Evolutionary conservation across 495 filamentous ascomycete genomes (phyloP).

Genomic region (Penicillium simplicissimum): DNA sequence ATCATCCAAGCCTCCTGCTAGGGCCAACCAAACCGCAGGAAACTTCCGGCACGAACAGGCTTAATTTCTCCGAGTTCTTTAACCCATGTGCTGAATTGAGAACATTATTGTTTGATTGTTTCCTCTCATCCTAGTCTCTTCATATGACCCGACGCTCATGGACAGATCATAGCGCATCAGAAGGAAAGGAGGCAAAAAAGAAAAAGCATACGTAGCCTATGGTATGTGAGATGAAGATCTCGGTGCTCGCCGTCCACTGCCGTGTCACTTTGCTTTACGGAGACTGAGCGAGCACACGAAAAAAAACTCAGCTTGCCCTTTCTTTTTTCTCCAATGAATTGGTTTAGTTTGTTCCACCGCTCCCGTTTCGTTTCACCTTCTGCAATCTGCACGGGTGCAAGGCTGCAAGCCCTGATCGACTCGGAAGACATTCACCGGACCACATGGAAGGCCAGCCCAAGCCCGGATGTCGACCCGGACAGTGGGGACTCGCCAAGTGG

Average conservation of each 20-base stretch:
- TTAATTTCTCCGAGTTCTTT: background rate
- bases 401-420: constrained; percentile 29
- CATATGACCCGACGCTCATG: background rate
- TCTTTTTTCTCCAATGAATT: background rate
- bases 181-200: background rate
- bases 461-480: constrained; percentile 29
- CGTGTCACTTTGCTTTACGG: constrained; percentile 9
- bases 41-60: constrained; percentile 7
- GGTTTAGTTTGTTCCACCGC: constrained; percentile 5
- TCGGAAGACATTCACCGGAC: constrained; percentile 35
- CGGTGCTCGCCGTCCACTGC: constrained; percentile 27
- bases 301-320: background rate
- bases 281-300: background rate
- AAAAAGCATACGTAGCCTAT: constrained; percentile 1
- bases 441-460: constrained; percentile 30
- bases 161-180: background rate
- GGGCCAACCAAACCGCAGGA: background rate
- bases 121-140: background rate
- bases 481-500: constrained; percentile 20
- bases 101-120: background rate
- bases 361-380: constrained; percentile 10
- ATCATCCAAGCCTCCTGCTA: background rate
- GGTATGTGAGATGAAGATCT: constrained; percentile 30
- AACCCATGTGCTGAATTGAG: background rate
- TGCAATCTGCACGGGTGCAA: no score